phyloP scores from a whole-genome alignment of 1,284 basidiomycete species.

The Ceratobasidium sp. region DNA sequence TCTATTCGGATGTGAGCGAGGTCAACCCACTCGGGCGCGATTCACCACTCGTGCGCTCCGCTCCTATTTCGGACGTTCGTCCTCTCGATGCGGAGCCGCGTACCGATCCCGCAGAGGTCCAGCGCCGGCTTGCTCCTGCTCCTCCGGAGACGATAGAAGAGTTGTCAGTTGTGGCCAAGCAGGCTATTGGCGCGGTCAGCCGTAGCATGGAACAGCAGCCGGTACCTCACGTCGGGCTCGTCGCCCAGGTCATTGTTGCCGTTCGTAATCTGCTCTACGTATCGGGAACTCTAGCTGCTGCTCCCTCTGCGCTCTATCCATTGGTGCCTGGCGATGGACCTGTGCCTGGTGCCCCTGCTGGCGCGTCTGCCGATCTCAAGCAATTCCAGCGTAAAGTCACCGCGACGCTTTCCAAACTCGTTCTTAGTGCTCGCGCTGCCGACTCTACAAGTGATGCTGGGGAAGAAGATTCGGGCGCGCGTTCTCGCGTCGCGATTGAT shows the following conservation, averaged over 20 bases:
- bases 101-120: conserved; percentile 60
- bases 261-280: conserved; percentile 60
- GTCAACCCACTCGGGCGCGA: conserved; percentile 61
- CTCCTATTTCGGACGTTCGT: conserved; percentile 10
- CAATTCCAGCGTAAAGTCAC: conserved; percentile 57
- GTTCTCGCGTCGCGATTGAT: conserved; percentile 76
- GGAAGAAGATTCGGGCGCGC: conserved; percentile 60
- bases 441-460: conserved; percentile 48
- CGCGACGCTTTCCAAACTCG: conserved; percentile 58
- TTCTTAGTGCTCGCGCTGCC: conserved; percentile 57
- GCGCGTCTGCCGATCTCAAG: conserved; percentile 50
- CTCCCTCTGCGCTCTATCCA: conserved; percentile 23
- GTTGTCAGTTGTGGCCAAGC: conserved; percentile 66
- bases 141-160: conserved; percentile 68
- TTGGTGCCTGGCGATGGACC: conserved; percentile 19
- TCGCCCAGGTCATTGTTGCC: conserved; percentile 71
- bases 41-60: conserved; percentile 38
- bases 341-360: conserved; percentile 6
- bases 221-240: conserved; percentile 55
- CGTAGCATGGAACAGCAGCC: conserved; percentile 50
- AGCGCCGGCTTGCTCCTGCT: conserved; percentile 63
- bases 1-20: conserved; percentile 81
- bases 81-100: conserved; percentile 22
- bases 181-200: conserved; percentile 71
- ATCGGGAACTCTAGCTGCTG: conserved; percentile 46